Base-by-base conservation (phyloP, 306 rosid genomes). In the Hippophae rhamnoides region DNA sequence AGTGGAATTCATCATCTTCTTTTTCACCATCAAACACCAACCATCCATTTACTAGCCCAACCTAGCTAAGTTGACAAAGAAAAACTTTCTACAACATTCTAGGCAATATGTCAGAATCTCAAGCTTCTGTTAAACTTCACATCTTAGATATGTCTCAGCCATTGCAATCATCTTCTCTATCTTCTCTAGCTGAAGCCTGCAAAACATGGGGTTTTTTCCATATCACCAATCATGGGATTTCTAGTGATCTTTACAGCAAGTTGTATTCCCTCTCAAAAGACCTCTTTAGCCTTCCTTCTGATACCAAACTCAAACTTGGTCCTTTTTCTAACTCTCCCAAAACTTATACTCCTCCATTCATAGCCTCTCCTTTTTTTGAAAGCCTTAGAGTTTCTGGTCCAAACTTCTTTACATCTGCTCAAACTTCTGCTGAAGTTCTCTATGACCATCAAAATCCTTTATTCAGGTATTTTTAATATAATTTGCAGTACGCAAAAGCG, bases 301-400 rank as follows among this genome's bases (percentile, higher is more conserved):
- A 87, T 41, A 79, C 85, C 10, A 92, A 92, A 60, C 89, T 92
- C 64, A 83, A 83, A 64, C 82, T 92, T 64, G 98, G 98, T 18
- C 98, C 98, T 72, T 74, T 81, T 56, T 90, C 97, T 43, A 4
- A 31, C 5, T 72, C 94, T 53, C 6, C 79, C 27, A 87, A 80
- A 72, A 74, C 87, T 43, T 92, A 92, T 53, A 87, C 95, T 5
- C 96, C 98, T 60, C 96, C 81, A 26, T 92, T 92, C 83, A 83
- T 92, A 74, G 96, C 98, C 67, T 92, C 98, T 54, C 98, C 98
- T n/a, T 92, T 74, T 81, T 92, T 85, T 57, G 98, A 92, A 75
- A 88, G 95, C 74, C 89, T 92, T 56, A 56, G 89, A 68, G 76
- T 92, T 69, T 75, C 86, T 38, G 96, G 96, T 40, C 99, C 99